These are phyloP conservation scores for Coemansia sp. DNA, from an alignment of 192 early-diverging fungal species.

Conservation along the genomic window DNA sequence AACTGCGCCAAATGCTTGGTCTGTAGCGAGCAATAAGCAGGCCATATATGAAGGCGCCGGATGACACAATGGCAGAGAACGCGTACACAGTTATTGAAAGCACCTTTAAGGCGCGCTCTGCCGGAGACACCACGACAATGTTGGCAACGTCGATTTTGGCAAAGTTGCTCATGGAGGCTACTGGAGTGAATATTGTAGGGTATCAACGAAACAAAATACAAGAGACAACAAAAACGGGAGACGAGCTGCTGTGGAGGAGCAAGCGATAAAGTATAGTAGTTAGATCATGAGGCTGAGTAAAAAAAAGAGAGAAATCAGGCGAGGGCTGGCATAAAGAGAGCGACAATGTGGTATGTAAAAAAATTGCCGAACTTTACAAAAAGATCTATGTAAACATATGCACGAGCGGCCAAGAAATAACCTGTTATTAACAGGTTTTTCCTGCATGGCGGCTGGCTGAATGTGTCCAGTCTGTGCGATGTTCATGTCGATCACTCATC, in stretches of 20 bases:
- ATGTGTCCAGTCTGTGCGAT: background rate
- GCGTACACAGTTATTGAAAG: conserved; percentile 1
- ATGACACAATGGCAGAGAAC: conserved; percentile 6
- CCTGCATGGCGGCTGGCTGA: background rate
- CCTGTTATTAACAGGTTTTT: background rate
- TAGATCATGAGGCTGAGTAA: background rate
- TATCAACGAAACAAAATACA: background rate
- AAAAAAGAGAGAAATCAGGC: background rate
- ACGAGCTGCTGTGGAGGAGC: background rate
- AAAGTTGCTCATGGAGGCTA: background rate
- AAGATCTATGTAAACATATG: background rate
- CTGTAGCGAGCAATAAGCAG: conserved; percentile 2
- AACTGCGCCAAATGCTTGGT: conserved; percentile 19
- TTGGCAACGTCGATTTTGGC: background rate
- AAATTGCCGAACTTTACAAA: background rate
- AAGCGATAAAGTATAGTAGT: background rate
- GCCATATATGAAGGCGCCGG: conserved; percentile 24
- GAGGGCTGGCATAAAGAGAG: background rate
- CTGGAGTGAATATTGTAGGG: background rate
- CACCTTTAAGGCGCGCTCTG: background rate
- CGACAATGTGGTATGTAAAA: background rate
- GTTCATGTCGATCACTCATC: background rate
- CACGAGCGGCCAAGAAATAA: background rate
- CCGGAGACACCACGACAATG: background rate
- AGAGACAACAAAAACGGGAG: background rate